phyloP scores from a whole-genome alignment of 2,329 filamentous ascomycete species.

The Fusarium fujikuroi region DNA sequence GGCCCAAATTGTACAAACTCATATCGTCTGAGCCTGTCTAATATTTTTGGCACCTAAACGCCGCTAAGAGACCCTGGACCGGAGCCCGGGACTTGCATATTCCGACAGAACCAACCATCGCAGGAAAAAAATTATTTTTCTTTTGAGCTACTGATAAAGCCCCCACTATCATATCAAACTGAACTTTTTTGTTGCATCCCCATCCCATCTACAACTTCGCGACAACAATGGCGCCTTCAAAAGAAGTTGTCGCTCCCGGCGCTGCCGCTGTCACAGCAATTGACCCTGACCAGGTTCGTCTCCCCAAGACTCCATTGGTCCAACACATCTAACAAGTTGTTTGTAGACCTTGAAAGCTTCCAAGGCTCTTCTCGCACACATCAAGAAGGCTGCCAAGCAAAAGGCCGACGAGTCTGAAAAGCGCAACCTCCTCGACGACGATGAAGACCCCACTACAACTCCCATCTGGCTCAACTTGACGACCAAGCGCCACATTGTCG shows the following conservation, averaged over 20 bases:
- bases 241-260: slow-evolving; percentile 50
- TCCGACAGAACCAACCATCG: slow-evolving; percentile 48
- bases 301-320: background rate
- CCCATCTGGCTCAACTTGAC: slow-evolving; percentile 72
- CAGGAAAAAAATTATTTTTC: slow-evolving; percentile 47
- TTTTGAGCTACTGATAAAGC: slow-evolving; percentile 42
- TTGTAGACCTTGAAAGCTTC: slow-evolving; percentile 69
- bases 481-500: slow-evolving; percentile 73
- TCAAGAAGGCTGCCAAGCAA: slow-evolving; percentile 66
- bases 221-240: slow-evolving; percentile 55
- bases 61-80: slow-evolving; percentile 17
- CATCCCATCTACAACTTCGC: slow-evolving; percentile 32
- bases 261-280: slow-evolving; percentile 50
- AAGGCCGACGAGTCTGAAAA: slow-evolving; percentile 59
- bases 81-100: slow-evolving; percentile 50
- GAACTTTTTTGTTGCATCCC: slow-evolving; percentile 39
- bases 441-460: slow-evolving; percentile 56
- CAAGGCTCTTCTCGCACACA: slow-evolving; percentile 70
- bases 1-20: background rate
- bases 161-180: slow-evolving; percentile 48
- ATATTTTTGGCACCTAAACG: background rate
- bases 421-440: slow-evolving; percentile 66
- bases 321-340: slow-evolving; percentile 10
- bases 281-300: slow-evolving; percentile 55
- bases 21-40: background rate